These are phyloP conservation scores for Chalara sp. DNA, from an alignment of 2,329 filamentous ascomycete genomes.

Conservation along the genomic window DNA sequence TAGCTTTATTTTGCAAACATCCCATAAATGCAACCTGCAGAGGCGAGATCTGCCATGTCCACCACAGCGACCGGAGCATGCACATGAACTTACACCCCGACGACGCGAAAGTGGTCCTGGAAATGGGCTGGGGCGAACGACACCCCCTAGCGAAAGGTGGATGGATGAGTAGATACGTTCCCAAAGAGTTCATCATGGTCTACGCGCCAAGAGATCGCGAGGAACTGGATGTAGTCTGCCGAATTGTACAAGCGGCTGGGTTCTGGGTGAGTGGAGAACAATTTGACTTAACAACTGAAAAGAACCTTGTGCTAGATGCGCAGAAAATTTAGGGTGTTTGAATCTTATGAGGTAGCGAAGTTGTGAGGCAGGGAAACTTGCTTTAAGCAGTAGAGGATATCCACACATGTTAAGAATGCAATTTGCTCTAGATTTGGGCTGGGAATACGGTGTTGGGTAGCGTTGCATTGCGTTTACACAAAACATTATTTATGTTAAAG, in stretches of 20 bases:
- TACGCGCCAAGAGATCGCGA: constrained; percentile 68
- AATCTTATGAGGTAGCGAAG: too few relatives aligned
- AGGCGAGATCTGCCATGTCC: constrained; percentile 78
- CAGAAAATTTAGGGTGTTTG: not conserved
- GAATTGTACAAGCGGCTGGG: constrained; percentile 66
- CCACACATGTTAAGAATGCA: too few relatives aligned
- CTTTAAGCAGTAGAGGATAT: too few relatives aligned
- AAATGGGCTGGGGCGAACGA: constrained; percentile 72
- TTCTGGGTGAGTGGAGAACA: constrained; percentile 49
- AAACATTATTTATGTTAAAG: too few relatives aligned
- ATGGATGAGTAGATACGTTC: constrained; percentile 62
- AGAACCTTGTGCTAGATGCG: constrained; percentile 32
- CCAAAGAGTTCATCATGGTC: constrained; percentile 70
- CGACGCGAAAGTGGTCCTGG: constrained; percentile 65
- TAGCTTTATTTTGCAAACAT: constrained; percentile 63
- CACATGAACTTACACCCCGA: constrained; percentile 76
- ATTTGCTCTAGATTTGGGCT: too few relatives aligned
- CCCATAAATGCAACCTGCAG: constrained; percentile 65
- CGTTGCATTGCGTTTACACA: too few relatives aligned
- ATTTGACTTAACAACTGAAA: constrained; percentile 15
- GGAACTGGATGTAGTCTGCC: constrained; percentile 60
- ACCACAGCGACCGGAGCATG: constrained; percentile 68
- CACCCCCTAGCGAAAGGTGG: constrained; percentile 61
- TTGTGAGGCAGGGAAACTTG: too few relatives aligned
- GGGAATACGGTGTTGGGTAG: too few relatives aligned